These are phyloP conservation scores for Penicillium pancosmium DNA, from an alignment of 495 filamentous ascomycete genomes.

Conservation along the genomic window DNA sequence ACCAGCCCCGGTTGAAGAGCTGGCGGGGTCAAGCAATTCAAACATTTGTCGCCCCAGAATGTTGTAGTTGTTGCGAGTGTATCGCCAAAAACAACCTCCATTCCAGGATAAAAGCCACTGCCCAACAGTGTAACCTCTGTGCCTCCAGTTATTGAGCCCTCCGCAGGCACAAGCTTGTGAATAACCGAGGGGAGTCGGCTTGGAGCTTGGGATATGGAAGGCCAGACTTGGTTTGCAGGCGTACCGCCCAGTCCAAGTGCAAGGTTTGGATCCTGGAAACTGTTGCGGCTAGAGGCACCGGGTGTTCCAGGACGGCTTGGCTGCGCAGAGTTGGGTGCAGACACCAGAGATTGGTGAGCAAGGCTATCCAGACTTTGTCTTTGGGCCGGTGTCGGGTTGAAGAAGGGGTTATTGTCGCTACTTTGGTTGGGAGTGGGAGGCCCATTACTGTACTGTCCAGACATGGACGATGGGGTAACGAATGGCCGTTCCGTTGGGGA, in stretches of 20 bases:
- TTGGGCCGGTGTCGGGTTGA: conserved; percentile 47
- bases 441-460: conserved; percentile 55
- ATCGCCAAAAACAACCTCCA: conserved; percentile 87
- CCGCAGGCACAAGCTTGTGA: conserved; percentile 75
- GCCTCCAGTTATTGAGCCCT: conserved; percentile 80
- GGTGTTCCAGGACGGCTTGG: conserved; percentile 52
- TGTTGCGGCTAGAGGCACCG: conserved; percentile 47
- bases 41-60: conserved; percentile 76
- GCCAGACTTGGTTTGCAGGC: conserved; percentile 43
- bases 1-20: conserved; percentile 69
- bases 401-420: conserved; percentile 57
- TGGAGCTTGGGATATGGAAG: conserved; percentile 42
- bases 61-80: conserved; percentile 75
- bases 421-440: conserved; percentile 64
- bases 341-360: conserved; percentile 59
- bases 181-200: conserved; percentile 60
- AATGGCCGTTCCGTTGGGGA: conserved; percentile 51
- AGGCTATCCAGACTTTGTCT: conserved; percentile 59
- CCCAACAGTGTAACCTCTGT: conserved; percentile 85
- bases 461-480: conserved; percentile 49
- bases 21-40: conserved; percentile 86
- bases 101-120: conserved; percentile 73
- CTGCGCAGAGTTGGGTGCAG: conserved; percentile 67
- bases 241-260: conserved; percentile 35
- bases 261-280: conserved; percentile 42